These are phyloP conservation scores for Tolypocladium album DNA, from an alignment of 2,329 filamentous ascomycete species.

Conservation along the genomic window DNA sequence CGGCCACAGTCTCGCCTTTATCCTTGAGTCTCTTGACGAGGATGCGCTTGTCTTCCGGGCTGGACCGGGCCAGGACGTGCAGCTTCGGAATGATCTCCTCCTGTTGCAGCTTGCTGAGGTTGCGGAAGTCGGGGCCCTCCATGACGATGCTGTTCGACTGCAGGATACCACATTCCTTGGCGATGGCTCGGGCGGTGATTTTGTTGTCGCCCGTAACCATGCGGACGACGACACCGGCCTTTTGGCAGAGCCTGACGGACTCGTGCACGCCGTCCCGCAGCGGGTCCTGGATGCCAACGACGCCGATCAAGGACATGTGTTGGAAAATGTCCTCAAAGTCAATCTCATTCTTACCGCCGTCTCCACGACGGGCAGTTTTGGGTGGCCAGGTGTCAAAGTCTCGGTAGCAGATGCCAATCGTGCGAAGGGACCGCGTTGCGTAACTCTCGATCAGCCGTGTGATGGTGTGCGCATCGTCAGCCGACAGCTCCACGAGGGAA, in stretches of 20 bases:
- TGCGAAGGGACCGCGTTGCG: conserved; percentile 69
- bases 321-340: conserved; percentile 56
- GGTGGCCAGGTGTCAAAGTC: conserved; percentile 85
- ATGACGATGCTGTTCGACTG: conserved; percentile 58
- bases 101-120: conserved; percentile 55
- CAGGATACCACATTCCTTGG: conserved; percentile 67
- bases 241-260: conserved; percentile 62
- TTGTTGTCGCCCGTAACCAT: conserved; percentile 85
- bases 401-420: conserved; percentile 73
- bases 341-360: conserved; percentile 48
- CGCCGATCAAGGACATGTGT: conserved; percentile 55
- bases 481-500: conserved; percentile 31
- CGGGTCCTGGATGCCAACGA: conserved; percentile 76
- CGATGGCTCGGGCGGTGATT: conserved; percentile 68
- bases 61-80: conserved; percentile 63
- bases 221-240: conserved; percentile 67
- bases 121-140: conserved; percentile 70
- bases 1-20: conserved; percentile 66
- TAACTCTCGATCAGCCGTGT: conserved; percentile 64
- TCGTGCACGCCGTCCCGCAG: conserved; percentile 64
- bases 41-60: conserved; percentile 66
- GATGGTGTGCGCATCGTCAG: conserved; percentile 45
- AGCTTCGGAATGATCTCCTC: conserved; percentile 57
- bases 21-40: conserved; percentile 63
- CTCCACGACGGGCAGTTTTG: conserved; percentile 41